Evolutionary conservation across 2,329 filamentous ascomycete species (phyloP).

Genomic region (Fusarium mundagurra): DNA sequence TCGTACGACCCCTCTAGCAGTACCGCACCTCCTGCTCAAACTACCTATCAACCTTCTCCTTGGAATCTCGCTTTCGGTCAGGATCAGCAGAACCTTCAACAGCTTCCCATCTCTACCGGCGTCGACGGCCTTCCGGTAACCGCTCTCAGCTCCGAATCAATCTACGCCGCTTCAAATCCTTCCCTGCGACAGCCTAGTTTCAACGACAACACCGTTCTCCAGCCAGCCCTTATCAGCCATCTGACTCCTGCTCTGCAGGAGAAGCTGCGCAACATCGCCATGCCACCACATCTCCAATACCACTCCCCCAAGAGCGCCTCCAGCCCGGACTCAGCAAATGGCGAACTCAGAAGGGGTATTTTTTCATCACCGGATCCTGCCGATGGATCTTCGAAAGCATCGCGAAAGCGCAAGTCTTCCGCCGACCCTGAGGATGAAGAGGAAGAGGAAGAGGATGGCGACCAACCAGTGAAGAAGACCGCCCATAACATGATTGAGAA

Average conservation of each 20-base stretch:
- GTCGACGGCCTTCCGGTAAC: slow-evolving; percentile 47
- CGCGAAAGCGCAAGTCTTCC: slow-evolving; percentile 76
- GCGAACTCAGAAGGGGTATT: slow-evolving; percentile 57
- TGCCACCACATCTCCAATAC: slow-evolving; percentile 71
- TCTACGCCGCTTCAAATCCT: slow-evolving; percentile 46
- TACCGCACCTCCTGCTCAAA: slow-evolving; percentile 47
- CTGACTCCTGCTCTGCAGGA: slow-evolving; percentile 70
- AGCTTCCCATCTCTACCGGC: slow-evolving; percentile 47
- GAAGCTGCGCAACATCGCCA: slow-evolving; percentile 70
- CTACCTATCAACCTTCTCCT: slow-evolving; percentile 47
- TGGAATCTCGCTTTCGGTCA: slow-evolving; percentile 49
- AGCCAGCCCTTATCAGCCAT: slow-evolving; percentile 39
- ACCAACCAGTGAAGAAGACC: slow-evolving; percentile 80
- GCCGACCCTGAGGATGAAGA: slow-evolving; percentile 63
- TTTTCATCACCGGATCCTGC: slow-evolving; percentile 69
- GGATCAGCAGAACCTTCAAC: slow-evolving; percentile 46
- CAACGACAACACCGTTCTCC: slow-evolving; percentile 45
- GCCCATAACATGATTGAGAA: slow-evolving; percentile 99
- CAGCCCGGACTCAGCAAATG: slow-evolving; percentile 66
- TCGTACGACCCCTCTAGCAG: slow-evolving; percentile 54
- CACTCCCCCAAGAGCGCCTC: slow-evolving; percentile 66
- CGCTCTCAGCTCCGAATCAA: slow-evolving; percentile 49
- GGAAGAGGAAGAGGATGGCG: slow-evolving; percentile 66
- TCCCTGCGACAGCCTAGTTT: slow-evolving; percentile 43
- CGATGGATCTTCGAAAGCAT: slow-evolving; percentile 56